phyloP scores from a whole-genome alignment of 139 green algal genomes.

The Tetradesmus obliquus region DNA sequence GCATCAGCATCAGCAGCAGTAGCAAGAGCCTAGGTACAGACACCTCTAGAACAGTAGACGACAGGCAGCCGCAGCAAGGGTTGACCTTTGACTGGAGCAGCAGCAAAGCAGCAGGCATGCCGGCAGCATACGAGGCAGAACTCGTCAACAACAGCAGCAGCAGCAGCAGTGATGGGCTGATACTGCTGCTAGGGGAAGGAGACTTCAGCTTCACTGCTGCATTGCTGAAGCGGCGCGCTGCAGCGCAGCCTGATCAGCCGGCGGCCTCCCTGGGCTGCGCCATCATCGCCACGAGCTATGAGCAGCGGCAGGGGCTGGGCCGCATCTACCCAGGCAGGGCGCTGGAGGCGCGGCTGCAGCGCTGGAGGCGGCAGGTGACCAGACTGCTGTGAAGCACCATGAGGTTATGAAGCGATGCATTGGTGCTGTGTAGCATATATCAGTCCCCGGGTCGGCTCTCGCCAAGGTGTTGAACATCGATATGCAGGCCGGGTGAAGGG shows the following conservation, averaged over 20 bases:
- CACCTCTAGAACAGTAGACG: not conserved
- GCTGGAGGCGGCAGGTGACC: constrained; percentile 13
- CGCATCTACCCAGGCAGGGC: not conserved
- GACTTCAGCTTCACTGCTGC: constrained; percentile 54
- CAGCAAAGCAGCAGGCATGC: constrained; percentile 6
- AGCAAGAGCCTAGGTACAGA: not conserved
- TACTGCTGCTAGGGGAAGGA: constrained; percentile 60
- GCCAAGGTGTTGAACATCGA: too few species aligned
- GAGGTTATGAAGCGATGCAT: too few species aligned
- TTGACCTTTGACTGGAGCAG: constrained; percentile 36
- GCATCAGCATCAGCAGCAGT: not conserved
- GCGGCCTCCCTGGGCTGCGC: not conserved
- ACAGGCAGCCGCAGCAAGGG: not conserved
- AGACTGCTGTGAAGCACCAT: too few species aligned
- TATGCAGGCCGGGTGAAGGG: too few species aligned
- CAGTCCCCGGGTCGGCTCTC: too few species aligned
- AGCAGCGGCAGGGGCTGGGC: constrained; percentile 5
- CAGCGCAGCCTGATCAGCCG: not conserved
- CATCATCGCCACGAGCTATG: constrained; percentile 12
- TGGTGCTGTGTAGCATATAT: too few species aligned
- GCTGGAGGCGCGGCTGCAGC: not conserved
- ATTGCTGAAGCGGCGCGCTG: constrained; percentile 21
- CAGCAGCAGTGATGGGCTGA: not conserved
- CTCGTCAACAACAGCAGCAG: not conserved
- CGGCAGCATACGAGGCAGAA: not conserved